These are phyloP conservation scores for Choanephora cucurbitarum DNA, from an alignment of 371 early-diverging fungal species.

Conservation along the genomic window DNA sequence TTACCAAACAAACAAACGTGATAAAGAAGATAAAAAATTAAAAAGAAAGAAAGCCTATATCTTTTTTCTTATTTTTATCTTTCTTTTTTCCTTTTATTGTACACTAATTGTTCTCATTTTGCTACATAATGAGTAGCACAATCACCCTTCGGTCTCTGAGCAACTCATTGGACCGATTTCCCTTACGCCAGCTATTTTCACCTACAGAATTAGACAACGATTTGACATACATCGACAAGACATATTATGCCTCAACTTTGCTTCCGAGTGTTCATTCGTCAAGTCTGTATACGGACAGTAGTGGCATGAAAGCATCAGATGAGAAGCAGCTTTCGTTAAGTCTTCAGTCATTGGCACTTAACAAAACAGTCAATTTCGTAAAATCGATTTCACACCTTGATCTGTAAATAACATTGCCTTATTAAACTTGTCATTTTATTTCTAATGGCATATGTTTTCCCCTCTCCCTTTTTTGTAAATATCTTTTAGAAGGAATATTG, in stretches of 20 bases:
- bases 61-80: background rate
- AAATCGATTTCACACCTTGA: slow-evolving; percentile 35
- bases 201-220: slow-evolving; percentile 38
- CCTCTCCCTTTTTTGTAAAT: background rate
- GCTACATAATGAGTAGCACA: slow-evolving; percentile 17
- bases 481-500: slow-evolving; percentile 29
- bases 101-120: background rate
- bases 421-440: background rate
- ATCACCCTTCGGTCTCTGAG: slow-evolving; percentile 19
- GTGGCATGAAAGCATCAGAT: background rate
- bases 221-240: slow-evolving; percentile 42
- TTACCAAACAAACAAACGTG: slow-evolving; percentile 7
- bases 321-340: slow-evolving; percentile 9
- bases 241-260: slow-evolving; percentile 27
- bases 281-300: background rate
- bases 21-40: background rate
- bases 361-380: slow-evolving; percentile 27
- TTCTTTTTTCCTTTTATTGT: slow-evolving; percentile 6
- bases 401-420: slow-evolving; percentile 27
- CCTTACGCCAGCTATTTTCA: slow-evolving; percentile 42
- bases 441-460: background rate
- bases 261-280: background rate
- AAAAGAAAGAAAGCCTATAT: background rate
- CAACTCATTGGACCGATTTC: slow-evolving; percentile 18
- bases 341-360: slow-evolving; percentile 20